A percentile compares a stretch with the other conserved stretches of the same genome.
phyloP scores from a whole-genome alignment of 2,329 filamentous ascomycete species.

The Neofusicoccum ribis region DNA sequence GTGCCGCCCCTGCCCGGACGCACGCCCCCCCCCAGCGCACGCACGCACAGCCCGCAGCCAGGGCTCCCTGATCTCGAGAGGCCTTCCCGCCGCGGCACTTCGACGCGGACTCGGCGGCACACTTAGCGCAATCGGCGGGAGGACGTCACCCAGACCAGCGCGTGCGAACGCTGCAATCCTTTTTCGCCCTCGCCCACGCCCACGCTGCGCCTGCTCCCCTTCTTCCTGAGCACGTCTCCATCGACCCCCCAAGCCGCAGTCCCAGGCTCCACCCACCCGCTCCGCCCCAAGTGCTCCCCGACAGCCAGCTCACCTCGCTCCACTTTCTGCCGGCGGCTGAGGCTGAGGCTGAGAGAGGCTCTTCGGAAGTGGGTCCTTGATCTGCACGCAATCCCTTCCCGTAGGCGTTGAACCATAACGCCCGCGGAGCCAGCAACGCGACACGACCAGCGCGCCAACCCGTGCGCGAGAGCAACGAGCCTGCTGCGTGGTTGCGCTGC shows the following conservation, averaged over 20 bases:
- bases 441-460: not conserved
- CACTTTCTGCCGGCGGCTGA: conserved; percentile 18
- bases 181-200: conserved; percentile 14
- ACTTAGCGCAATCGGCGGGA: conserved; percentile 13
- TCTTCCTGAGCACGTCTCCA: conserved; percentile 10
- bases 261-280: conserved; percentile 6
- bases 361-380: conserved; percentile 19
- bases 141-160: conserved; percentile 15
- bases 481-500: conserved; percentile 2
- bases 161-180: conserved; percentile 11
- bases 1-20: not conserved
- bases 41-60: not conserved
- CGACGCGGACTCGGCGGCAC: conserved; percentile 16
- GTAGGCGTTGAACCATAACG: conserved; percentile 18
- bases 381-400: conserved; percentile 20
- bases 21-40: conserved; percentile 3
- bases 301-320: conserved; percentile 11
- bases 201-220: not conserved
- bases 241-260: conserved; percentile 3
- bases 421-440: conserved; percentile 4
- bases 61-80: conserved; percentile 15
- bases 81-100: conserved; percentile 18
- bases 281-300: not conserved
- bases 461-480: not conserved
- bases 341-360: conserved; percentile 20